A percentile compares a stretch with the other conserved stretches of the same genome.
Conservation (phyloP, 139 green algal species). For the Chlamydomonas sp. region DNA sequence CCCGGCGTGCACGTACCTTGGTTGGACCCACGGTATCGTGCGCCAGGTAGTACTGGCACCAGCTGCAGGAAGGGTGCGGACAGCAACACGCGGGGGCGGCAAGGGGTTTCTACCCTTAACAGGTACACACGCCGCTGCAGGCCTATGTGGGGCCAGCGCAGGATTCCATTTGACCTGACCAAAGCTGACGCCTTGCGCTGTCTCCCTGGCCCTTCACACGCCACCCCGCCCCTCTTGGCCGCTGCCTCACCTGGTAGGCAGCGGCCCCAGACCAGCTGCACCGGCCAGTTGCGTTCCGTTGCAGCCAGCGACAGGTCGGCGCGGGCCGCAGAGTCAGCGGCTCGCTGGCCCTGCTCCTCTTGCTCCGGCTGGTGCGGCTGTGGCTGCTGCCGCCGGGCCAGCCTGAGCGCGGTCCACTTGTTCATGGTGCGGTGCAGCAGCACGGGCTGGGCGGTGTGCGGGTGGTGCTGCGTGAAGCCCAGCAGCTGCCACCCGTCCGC, state of each 20-base stretch:
- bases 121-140: background rate
- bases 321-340: background rate
- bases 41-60: slow-evolving; percentile 38
- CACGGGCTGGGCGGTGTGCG: slow-evolving; percentile 19
- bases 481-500: slow-evolving; percentile 51
- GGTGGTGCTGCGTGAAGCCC: slow-evolving; percentile 55
- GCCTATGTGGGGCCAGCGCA: background rate
- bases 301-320: background rate
- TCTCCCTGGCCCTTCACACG: background rate
- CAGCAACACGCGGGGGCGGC: background rate
- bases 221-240: background rate
- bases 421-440: slow-evolving; percentile 63
- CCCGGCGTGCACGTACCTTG: background rate
- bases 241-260: slow-evolving; percentile 18
- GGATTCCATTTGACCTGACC: background rate
- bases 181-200: background rate
- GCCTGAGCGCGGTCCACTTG: slow-evolving; percentile 32
- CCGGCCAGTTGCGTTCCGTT: slow-evolving; percentile 6
- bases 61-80: background rate
- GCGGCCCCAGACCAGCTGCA: slow-evolving; percentile 28
- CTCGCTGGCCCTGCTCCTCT: background rate
- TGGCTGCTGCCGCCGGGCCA: background rate
- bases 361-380: background rate
- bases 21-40: slow-evolving; percentile 15
- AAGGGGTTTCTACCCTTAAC: background rate